Base-by-base conservation (phyloP, 2,329 filamentous ascomycete species). In the Venturia oleaginea region DNA sequence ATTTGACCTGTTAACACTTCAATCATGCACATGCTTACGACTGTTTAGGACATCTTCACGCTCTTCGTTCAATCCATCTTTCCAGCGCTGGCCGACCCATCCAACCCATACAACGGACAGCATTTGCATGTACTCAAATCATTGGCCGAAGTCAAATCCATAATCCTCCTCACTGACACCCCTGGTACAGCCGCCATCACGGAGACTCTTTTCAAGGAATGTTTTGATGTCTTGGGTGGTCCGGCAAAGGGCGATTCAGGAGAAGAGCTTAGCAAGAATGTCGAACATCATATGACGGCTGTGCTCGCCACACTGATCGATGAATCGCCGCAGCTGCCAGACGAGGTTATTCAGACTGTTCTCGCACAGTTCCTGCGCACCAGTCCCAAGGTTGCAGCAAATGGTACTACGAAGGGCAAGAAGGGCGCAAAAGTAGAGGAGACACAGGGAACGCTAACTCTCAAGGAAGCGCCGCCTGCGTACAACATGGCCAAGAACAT, bases 401-500 rank as follows among this genome's bases (percentile, higher is more conserved):
- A 69, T n/a, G 69, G 68, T 57, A 70, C 71, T 37, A 68, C 71
- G 65, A 80, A 86, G 54, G 81, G 80, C 66, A 87, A 83, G 71
- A 79, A 75, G 69, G 71, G 59, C 76, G 79, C 64, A 76, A 83
- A 69, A 70, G 72, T 86, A 11, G 90, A 92, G 71, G 85, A 86
- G 51, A 91, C 86, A 71, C 92, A 96, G 72, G 90, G 87, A 0
- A 96, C 90, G 0, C 81, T 96, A 22, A 80, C 91, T n/a, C 80
- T 91, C n/a, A 96, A 95, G 72, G 89, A 94, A 67, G 89, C 95
- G 64, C 93, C 94, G 1, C 86, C 92, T 19, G 92, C 94, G 1
- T 99, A 99, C 77, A 89, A 94, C 72, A 96, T 97, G 89, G 93
- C 94, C 27, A 96, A 95, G 76, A 90, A 90, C 2, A 87, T 99